Evolutionary conservation across 768 basidiomycete genomes (phyloP).

Genomic region (Rhodotorula babjevae): DNA sequence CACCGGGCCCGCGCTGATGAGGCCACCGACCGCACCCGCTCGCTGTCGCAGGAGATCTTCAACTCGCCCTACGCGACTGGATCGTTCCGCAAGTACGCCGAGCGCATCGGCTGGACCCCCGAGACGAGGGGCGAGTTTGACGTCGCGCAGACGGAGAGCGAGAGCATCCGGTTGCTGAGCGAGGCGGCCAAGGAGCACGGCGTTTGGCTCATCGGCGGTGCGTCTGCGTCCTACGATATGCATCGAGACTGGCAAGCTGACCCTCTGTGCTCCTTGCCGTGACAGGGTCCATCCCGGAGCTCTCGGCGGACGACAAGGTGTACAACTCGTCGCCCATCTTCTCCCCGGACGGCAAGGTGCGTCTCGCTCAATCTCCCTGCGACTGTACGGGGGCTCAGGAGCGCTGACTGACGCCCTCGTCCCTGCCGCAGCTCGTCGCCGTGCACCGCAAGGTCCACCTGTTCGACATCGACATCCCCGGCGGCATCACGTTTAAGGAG

Average conservation of each 20-base stretch:
- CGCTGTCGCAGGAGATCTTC: conserved; percentile 48
- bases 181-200: conserved; percentile 68
- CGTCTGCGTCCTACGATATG: not conserved
- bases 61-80: conserved; percentile 50
- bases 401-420: no score
- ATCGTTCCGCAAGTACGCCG: conserved; percentile 40
- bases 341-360: conserved; percentile 21
- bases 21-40: no score
- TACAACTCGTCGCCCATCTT: conserved; percentile 70
- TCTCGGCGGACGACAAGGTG: conserved; percentile 61
- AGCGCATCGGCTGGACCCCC: conserved; percentile 58
- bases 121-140: conserved; percentile 54
- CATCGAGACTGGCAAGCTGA: no score
- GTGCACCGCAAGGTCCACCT: conserved; percentile 92
- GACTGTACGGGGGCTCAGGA: no score
- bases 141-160: conserved; percentile 57
- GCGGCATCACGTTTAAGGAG: conserved; percentile 81
- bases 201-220: conserved; percentile 91
- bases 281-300: conserved; percentile 87
- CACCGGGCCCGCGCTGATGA: no score
- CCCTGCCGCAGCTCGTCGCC: not conserved
- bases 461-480: conserved; percentile 93
- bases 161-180: conserved; percentile 76
- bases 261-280: no score
- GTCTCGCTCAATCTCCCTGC: not conserved